Conservation (phyloP, 2,329 filamentous ascomycete species). For the Trichocomaceae sp. region DNA sequence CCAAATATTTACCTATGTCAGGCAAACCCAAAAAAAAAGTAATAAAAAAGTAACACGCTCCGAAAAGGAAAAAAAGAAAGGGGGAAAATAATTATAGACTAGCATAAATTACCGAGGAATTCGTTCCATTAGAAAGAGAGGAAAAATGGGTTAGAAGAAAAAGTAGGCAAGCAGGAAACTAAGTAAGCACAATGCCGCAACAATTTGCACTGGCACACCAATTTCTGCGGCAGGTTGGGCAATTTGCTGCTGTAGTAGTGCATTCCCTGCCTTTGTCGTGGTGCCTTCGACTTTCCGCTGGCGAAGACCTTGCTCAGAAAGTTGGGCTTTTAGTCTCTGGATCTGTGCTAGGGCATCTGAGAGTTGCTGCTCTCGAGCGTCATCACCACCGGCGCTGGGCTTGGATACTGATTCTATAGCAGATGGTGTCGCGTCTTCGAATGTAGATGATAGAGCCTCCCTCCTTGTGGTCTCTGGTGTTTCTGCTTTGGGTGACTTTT, state of each 20-base stretch:
- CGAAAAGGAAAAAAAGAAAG: conserved; percentile 4
- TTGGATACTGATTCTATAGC: conserved; percentile 53
- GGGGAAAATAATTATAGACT: neutral
- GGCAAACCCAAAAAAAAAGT: neutral
- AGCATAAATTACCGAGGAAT: conserved; percentile 3
- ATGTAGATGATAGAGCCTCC: conserved; percentile 34
- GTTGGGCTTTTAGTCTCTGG: conserved; percentile 57
- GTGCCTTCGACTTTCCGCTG: conserved; percentile 64
- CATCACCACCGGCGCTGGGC: neutral
- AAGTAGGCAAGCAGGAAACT: conserved; percentile 94
- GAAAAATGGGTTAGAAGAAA: conserved; percentile 65
- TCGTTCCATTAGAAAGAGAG: neutral
- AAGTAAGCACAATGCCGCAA: conserved; percentile 74
- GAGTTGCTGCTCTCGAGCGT: conserved; percentile 53
- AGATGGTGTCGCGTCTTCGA: conserved; percentile 45
- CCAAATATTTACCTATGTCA: neutral
- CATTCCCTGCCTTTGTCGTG: conserved; percentile 37
- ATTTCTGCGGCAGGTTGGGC: conserved; percentile 49
- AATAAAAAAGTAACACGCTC: conserved; percentile 1
- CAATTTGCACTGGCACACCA: conserved; percentile 80
- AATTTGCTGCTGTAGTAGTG: conserved; percentile 49
- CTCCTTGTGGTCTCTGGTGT: conserved; percentile 30
- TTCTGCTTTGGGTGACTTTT: conserved; percentile 31
- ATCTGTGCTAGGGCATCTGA: conserved; percentile 69
- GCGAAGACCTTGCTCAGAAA: conserved; percentile 57